Evolutionary conservation across 345 rosid genomes (phyloP).

Genomic region (Heritiera littoralis): DNA sequence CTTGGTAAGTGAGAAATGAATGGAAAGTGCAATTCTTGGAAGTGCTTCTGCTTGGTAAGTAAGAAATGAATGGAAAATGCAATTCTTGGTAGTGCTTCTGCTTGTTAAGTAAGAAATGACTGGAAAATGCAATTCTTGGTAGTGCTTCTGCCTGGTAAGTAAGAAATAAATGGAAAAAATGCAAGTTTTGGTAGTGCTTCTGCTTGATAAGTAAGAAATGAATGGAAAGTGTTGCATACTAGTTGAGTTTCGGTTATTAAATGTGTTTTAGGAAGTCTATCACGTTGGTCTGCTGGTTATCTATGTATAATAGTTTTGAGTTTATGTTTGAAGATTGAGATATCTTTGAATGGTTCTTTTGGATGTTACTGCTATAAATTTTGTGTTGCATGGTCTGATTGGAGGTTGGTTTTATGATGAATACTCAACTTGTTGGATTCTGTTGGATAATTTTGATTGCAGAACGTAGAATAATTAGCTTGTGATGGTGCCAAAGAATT

Average conservation of each 20-base stretch:
- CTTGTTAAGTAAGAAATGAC: neutral
- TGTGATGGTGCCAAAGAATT: neutral
- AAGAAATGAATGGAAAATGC: constrained; percentile 10
- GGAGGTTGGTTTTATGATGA: neutral
- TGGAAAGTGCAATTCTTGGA: too few relatives aligned
- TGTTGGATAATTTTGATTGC: neutral
- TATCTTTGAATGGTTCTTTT: neutral
- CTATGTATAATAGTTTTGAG: neutral
- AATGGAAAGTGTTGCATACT: neutral
- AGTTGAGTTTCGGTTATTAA: neutral
- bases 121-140: neutral
- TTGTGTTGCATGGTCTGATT: neutral
- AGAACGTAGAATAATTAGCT: neutral
- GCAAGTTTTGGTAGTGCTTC: neutral
- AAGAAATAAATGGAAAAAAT: neutral
- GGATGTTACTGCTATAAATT: neutral
- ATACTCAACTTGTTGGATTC: neutral
- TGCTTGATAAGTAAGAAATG: neutral
- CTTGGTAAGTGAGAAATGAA: too few relatives aligned
- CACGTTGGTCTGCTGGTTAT: neutral
- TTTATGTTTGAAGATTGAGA: neutral
- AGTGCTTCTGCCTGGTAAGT: neutral
- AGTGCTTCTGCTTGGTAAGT: neutral
- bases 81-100: neutral
- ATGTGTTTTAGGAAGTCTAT: neutral